phyloP scores from a whole-genome alignment of 169 alveolate species.

The Plasmodium adleri region DNA sequence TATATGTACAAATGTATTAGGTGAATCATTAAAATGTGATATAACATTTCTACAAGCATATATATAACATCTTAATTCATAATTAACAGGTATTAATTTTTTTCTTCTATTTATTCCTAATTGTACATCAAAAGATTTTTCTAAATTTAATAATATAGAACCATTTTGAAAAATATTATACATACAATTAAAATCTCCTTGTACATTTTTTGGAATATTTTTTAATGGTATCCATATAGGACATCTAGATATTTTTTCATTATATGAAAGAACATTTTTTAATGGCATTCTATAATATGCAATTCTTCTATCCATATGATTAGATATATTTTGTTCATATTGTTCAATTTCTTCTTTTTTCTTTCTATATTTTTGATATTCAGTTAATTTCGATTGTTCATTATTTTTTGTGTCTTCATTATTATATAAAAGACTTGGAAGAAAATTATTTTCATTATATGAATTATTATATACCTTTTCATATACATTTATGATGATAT shows the following conservation, averaged over 20 bases:
- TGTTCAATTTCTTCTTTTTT: conserved; percentile 5
- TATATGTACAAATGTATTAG: conserved; percentile 86
- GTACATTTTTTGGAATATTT: conserved; percentile 78
- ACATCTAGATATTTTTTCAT: conserved; percentile 84
- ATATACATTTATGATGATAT: conserved; percentile 84
- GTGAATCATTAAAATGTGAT: conserved; percentile 81
- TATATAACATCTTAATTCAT: conserved; percentile 90
- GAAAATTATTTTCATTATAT: background rate
- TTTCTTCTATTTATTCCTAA: conserved; percentile 82
- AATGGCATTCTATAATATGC: conserved; percentile 82
- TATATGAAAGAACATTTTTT: conserved; percentile 84
- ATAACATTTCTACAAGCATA: conserved; percentile 87
- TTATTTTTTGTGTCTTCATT: background rate
- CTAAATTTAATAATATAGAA: conserved; percentile 81
- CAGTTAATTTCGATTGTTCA: background rate
- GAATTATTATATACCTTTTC: conserved; percentile 68
- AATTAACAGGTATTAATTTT: conserved; percentile 84
- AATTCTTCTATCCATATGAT: conserved; percentile 77
- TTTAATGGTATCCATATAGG: conserved; percentile 90
- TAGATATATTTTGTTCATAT: background rate
- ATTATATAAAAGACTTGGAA: background rate
- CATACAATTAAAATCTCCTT: conserved; percentile 74
- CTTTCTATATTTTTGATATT: background rate
- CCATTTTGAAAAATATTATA: conserved; percentile 83
- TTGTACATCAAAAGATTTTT: conserved; percentile 77